These are phyloP conservation scores for Vanderwaltozyma verrucispora DNA, from an alignment of 805 yeast species.

Conservation along the genomic window DNA sequence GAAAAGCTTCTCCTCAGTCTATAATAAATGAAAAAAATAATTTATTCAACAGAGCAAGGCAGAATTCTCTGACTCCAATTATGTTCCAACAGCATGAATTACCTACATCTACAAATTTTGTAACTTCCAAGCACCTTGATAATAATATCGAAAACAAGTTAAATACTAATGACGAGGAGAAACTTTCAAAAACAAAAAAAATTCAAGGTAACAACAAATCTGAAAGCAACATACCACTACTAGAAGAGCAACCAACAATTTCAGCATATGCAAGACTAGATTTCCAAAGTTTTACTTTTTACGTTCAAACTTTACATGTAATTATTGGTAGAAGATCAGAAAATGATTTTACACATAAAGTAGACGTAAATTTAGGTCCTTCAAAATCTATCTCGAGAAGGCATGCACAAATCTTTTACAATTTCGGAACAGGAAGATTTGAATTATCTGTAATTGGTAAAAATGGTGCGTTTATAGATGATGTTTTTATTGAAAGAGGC, in stretches of 20 bases:
- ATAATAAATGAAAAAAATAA: slow-evolving; percentile 16
- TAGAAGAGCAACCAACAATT: slow-evolving; percentile 31
- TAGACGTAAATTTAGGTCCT: slow-evolving; percentile 87
- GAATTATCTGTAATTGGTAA: slow-evolving; percentile 87
- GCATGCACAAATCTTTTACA: slow-evolving; percentile 93
- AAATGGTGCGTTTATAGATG: slow-evolving; percentile 96
- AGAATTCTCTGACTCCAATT: slow-evolving; percentile 23
- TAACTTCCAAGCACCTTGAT: background rate
- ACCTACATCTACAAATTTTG: background rate
- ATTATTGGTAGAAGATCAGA: slow-evolving; percentile 84
- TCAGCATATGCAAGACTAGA: slow-evolving; percentile 64
- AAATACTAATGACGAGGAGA: background rate
- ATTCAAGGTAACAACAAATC: background rate
- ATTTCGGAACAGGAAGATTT: slow-evolving; percentile 91
- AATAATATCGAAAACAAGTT: background rate
- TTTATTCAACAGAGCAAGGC: slow-evolving; percentile 11
- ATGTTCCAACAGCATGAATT: slow-evolving; percentile 18
- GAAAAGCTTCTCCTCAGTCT: slow-evolving; percentile 17
- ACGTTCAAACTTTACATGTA: slow-evolving; percentile 93
- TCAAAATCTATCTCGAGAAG: slow-evolving; percentile 88
- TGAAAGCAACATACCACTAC: slow-evolving; percentile 1
- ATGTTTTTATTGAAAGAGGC: slow-evolving; percentile 78
- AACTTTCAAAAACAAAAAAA: background rate
- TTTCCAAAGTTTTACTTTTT: slow-evolving; percentile 86
- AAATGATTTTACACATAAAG: slow-evolving; percentile 54